phyloP scores from a whole-genome alignment of 2,329 filamentous ascomycete species.

The Penicillium brevicompactum region DNA sequence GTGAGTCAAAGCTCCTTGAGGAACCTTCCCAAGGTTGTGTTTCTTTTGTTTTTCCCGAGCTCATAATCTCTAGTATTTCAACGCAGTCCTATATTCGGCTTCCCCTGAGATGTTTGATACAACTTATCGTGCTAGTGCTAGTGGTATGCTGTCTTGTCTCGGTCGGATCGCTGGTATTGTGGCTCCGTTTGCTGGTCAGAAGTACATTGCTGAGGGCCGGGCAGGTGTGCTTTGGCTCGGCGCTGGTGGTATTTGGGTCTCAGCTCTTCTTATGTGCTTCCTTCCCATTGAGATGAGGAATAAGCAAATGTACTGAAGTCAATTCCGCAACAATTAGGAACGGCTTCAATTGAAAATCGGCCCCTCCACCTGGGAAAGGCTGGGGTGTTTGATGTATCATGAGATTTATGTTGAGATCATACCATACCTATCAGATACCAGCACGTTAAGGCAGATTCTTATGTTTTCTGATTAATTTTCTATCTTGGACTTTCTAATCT shows the following conservation, averaged over 20 bases:
- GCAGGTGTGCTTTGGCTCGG: conserved; percentile 15
- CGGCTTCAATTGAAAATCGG: neutral
- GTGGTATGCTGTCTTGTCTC: conserved; percentile 12
- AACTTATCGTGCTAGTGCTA: conserved; percentile 11
- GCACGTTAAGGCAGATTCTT: no score
- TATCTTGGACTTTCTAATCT: no score
- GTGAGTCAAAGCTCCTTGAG: no score
- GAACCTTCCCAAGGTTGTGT: no score
- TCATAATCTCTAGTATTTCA: conserved; percentile 10
- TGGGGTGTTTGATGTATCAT: no score
- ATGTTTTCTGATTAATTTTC: no score
- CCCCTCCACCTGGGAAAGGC: no score
- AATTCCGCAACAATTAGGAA: neutral
- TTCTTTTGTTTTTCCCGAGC: no score
- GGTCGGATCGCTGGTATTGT: conserved; percentile 12
- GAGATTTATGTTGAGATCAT: no score
- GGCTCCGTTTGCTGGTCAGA: conserved; percentile 11
- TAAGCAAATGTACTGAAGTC: conserved; percentile 9
- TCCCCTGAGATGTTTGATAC: conserved; percentile 13
- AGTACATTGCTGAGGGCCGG: conserved; percentile 9
- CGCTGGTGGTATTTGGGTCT: conserved; percentile 14
- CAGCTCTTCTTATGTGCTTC: conserved; percentile 12
- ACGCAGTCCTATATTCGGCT: conserved; percentile 11
- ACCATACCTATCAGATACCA: no score
- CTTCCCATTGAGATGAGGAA: conserved; percentile 14